phyloP scores from a whole-genome alignment of 73 alveolate genomes.

The Uronychia setigera region DNA sequence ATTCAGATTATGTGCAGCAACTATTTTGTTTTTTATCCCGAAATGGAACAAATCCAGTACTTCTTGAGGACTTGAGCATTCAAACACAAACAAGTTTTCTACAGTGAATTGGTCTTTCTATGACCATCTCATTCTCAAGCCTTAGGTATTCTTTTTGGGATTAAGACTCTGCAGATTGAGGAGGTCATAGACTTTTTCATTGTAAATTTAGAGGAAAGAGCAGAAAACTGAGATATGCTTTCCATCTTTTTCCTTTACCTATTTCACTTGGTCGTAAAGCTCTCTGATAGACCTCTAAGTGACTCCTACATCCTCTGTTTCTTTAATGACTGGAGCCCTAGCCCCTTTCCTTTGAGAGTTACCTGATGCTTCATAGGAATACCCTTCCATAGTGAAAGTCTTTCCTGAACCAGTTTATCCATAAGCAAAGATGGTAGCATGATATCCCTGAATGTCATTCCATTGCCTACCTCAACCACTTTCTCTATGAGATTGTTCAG shows the following conservation, averaged over 20 bases:
- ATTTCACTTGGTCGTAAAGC: constrained; percentile 9
- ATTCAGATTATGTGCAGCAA: constrained; percentile 96
- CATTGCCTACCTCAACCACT: constrained; percentile 36
- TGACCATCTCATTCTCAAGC: constrained; percentile 58
- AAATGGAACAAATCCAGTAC: constrained; percentile 59
- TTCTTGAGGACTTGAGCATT: constrained; percentile 60
- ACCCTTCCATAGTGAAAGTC: constrained; percentile 43
- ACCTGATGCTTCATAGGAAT: not conserved
- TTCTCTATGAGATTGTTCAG: constrained; percentile 21
- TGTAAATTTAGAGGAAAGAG: constrained; percentile 72
- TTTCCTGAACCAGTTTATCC: constrained; percentile 35
- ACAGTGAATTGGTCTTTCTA: constrained; percentile 62
- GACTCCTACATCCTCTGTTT: constrained; percentile 23
- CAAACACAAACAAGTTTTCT: constrained; percentile 71
- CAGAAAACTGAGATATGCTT: constrained; percentile 20
- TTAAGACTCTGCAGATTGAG: constrained; percentile 25
- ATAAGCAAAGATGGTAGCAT: constrained; percentile 50
- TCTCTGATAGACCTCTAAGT: constrained; percentile 35
- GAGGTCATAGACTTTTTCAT: constrained; percentile 86
- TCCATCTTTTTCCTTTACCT: constrained; percentile 8
- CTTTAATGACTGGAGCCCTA: constrained; percentile 23
- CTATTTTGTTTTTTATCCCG: constrained; percentile 91
- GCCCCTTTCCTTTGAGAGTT: constrained; percentile 16
- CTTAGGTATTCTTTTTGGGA: constrained; percentile 16
- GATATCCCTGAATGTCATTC: constrained; percentile 34